Base-by-base conservation (phyloP, 371 early-diverging fungal species). In the Haplosporangium sp. region DNA sequence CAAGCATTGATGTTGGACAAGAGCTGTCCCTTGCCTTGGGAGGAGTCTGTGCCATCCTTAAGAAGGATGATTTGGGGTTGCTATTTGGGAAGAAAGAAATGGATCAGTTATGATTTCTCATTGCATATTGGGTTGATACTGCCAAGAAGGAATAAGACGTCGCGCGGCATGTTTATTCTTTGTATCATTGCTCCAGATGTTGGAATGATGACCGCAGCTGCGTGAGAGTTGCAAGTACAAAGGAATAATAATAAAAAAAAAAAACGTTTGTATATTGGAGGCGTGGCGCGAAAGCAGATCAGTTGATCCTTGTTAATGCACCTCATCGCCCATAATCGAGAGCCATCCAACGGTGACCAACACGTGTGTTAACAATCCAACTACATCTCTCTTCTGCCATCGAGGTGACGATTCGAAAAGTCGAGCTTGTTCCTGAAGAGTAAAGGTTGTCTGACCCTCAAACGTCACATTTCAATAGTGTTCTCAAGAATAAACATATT, bases 1-100 rank as follows among this genome's bases (percentile, higher is more conserved):
- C 98, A 97, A 60, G 98, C 98, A 67, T 96, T 96, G 76, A 99
- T 99, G 88, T 99, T 99, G 76, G 97, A 95, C 72, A 99, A 86
- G 52, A 99, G 92, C 84, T 99, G 99, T 47, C 97, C 96, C 83
- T 93, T 96, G 64, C 99, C 99, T 89, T 99, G 99, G 61, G 99
- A 95, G 48, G 97, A 93, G 86, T 99, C 99, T 52, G 98, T 99
- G 59, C 99, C 98, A 88, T 99, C 99, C 88, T 96, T 97, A 65
- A 99, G 93, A 83, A 99, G 92, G 84, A 99, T 97, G 83, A 99
- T 96, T 92, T 96, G 98, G 38, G 99, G 98, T 93, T 97, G 97
- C 97, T 93, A 84, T 50, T 38, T 44, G 34, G 10, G n/a, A 37
- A n/a, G 1, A 66, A 20, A 35, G 42, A 56, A 11, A 56, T 27